Evolutionary conservation across 176 grass and related monocot species (phyloP).

Genomic region (Elaeis guineensis): DNA sequence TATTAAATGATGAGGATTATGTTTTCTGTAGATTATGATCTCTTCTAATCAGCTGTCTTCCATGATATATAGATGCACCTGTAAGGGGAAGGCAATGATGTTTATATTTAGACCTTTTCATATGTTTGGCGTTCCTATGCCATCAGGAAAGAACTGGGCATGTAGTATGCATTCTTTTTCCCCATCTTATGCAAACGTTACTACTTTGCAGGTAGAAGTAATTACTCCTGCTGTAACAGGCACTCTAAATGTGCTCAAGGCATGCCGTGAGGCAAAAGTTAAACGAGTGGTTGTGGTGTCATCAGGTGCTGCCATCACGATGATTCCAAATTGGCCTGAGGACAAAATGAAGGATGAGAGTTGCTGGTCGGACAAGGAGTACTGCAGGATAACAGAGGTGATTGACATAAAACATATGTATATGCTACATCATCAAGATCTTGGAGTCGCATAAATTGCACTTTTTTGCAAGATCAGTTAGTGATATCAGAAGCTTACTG

Average conservation of each 20-base stretch:
- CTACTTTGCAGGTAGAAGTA: neutral
- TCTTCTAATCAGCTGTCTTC: no score
- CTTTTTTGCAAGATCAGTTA: no score
- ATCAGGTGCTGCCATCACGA: neutral
- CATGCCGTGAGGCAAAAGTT: conserved; percentile 13
- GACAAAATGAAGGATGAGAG: conserved; percentile 9
- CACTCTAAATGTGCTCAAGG: conserved; percentile 17
- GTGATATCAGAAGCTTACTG: no score
- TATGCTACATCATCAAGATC: neutral
- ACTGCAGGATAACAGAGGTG: conserved; percentile 14
- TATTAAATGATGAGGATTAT: no score
- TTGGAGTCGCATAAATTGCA: no score
- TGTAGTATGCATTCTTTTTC: neutral
- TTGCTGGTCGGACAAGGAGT: conserved; percentile 13
- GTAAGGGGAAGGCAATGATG: neutral
- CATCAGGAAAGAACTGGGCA: no score
- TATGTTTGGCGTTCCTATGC: neutral
- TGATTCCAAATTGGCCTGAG: neutral
- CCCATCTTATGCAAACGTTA: neutral
- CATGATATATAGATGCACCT: no score
- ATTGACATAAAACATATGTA: neutral
- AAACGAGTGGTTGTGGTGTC: conserved; percentile 18
- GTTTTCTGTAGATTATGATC: no score
- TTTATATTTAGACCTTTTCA: neutral
- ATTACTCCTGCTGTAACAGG: conserved; percentile 13